These are phyloP conservation scores for Licmophora abbreviata DNA, from an alignment of 108 stramenopile genomes.

Conservation along the genomic window DNA sequence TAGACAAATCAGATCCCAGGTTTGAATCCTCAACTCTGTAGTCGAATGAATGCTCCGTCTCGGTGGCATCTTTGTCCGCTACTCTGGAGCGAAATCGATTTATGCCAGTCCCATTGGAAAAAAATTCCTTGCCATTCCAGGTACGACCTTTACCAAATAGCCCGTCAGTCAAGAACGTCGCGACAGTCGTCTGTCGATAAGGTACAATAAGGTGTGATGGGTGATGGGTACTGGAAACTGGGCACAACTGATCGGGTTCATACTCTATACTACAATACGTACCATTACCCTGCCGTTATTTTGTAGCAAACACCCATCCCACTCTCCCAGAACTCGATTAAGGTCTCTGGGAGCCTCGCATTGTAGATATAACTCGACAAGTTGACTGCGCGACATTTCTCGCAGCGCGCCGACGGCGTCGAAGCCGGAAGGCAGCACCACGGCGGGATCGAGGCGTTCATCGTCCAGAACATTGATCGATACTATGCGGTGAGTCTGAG, in stretches of 20 bases:
- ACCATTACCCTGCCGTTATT: conserved; percentile 1
- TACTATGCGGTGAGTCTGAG: too few relatives aligned
- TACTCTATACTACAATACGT: too few relatives aligned
- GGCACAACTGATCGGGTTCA: too few relatives aligned
- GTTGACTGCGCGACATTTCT: conserved; percentile 9
- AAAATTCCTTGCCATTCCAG: conserved; percentile 26
- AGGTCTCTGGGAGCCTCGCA: conserved; percentile 2
- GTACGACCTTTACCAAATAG: conserved; percentile 17
- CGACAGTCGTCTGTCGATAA: background rate
- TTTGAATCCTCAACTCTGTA: background rate
- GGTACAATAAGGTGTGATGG: too few relatives aligned
- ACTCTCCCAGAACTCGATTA: background rate
- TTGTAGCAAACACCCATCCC: background rate
- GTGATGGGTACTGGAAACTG: too few relatives aligned
- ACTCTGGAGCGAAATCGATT: background rate
- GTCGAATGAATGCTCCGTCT: background rate
- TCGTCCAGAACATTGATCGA: too few relatives aligned
- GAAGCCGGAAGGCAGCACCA: background rate
- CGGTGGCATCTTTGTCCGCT: background rate
- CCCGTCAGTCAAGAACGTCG: conserved; percentile 14
- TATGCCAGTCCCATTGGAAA: background rate
- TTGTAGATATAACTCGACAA: conserved; percentile 7
- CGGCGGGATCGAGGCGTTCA: too few relatives aligned
- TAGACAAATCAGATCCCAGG: background rate
- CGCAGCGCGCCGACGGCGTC: background rate